Conservation (phyloP, 176 grass and related monocot genomes). For the Bromus sterilis region DNA sequence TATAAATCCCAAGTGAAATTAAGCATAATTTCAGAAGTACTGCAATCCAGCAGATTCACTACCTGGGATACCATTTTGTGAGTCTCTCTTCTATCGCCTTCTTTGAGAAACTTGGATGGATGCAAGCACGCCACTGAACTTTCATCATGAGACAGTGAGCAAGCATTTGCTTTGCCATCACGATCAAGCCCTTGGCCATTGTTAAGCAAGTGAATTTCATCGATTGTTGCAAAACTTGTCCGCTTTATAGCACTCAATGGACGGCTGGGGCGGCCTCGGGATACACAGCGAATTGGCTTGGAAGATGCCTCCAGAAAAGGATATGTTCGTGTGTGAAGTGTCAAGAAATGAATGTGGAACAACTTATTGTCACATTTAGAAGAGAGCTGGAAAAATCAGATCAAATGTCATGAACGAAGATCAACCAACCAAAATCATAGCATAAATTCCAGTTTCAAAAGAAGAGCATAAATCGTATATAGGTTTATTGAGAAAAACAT, state of each 20-base stretch:
- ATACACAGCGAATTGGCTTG: slow-evolving; percentile 79
- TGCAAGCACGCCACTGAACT: slow-evolving; percentile 16
- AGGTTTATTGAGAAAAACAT: not conserved
- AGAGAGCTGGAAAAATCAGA: no score
- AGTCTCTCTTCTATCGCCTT: slow-evolving; percentile 20
- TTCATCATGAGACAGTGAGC: slow-evolving; percentile 13
- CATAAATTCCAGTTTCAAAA: no score
- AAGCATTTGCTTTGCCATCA: slow-evolving; percentile 28
- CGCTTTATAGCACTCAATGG: slow-evolving; percentile 38
- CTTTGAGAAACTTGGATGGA: slow-evolving; percentile 35
- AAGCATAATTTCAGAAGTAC: slow-evolving; percentile 2
- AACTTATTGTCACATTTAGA: slow-evolving; percentile 97
- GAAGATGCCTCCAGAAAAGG: slow-evolving; percentile 87
- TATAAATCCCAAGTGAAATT: not conserved
- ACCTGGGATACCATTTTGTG: slow-evolving; percentile 38
- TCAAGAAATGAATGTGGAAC: slow-evolving; percentile 71
- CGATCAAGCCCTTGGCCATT: slow-evolving; percentile 19
- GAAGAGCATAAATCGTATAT: not conserved
- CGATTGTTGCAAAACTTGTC: slow-evolving; percentile 10
- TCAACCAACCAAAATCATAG: not conserved
- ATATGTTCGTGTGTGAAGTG: slow-evolving; percentile 44
- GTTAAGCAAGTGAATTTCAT: slow-evolving; percentile 41
- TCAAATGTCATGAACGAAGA: no score
- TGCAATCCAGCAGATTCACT: not conserved
- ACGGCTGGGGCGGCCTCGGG: slow-evolving; percentile 44